Conservation (phyloP, 768 basidiomycete genomes). For the Crucibulum laeve region DNA sequence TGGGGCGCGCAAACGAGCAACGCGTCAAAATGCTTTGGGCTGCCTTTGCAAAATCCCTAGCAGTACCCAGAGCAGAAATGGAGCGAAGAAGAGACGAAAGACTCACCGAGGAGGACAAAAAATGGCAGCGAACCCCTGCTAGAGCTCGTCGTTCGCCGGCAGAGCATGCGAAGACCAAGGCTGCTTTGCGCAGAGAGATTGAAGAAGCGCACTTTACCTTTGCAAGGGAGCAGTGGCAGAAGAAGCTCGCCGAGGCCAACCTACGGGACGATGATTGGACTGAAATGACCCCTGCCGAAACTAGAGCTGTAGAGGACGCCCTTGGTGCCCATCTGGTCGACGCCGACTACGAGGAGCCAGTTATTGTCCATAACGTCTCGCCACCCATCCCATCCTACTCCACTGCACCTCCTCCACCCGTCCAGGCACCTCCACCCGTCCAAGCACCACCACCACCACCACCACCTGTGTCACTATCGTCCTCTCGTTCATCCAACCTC, state of each 20-base stretch:
- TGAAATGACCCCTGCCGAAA: slow-evolving; percentile 33
- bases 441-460: slow-evolving; percentile 11
- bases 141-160: slow-evolving; percentile 9
- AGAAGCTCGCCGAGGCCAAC: slow-evolving; percentile 23
- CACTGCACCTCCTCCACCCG: slow-evolving; percentile 13
- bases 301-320: slow-evolving; percentile 24
- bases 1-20: slow-evolving; percentile 3
- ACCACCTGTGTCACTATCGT: slow-evolving; percentile 27
- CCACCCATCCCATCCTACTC: slow-evolving; percentile 7
- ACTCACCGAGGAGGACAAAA: slow-evolving; percentile 21
- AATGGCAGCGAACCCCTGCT: slow-evolving; percentile 16
- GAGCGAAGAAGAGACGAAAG: slow-evolving; percentile 19
- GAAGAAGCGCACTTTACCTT: slow-evolving; percentile 26
- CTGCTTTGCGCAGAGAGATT: slow-evolving; percentile 17
- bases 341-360: slow-evolving; percentile 20
- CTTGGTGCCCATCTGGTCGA: slow-evolving; percentile 35
- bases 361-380: slow-evolving; percentile 10
- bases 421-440: slow-evolving; percentile 9
- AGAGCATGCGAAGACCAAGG: slow-evolving; percentile 25
- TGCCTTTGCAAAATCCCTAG: slow-evolving; percentile 29
- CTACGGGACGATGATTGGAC: slow-evolving; percentile 41
- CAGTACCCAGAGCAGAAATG: slow-evolving; percentile 16
- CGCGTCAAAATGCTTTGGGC: slow-evolving; percentile 29
- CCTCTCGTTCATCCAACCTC: slow-evolving; percentile 27
- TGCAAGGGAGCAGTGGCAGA: slow-evolving; percentile 38